These are phyloP conservation scores for Microthyrium microscopicum DNA, from an alignment of 2,329 filamentous ascomycete genomes.

Conservation along the genomic window DNA sequence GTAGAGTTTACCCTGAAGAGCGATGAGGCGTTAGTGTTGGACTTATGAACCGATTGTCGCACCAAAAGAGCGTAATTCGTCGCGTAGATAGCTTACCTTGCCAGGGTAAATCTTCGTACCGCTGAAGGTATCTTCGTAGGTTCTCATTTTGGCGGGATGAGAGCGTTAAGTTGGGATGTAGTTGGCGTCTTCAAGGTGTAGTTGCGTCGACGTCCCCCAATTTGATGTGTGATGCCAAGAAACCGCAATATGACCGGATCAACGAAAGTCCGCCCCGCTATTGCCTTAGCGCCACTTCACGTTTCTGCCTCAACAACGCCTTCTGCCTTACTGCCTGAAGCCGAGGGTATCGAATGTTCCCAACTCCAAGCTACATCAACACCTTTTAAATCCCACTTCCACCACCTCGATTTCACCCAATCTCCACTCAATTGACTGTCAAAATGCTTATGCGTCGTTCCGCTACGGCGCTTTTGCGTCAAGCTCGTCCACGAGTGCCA, in stretches of 20 bases:
- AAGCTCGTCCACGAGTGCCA: too few relatives aligned
- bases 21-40: slow-evolving; percentile 11
- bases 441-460: too few relatives aligned
- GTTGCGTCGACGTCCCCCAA: not conserved
- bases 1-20: slow-evolving; percentile 87
- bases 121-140: slow-evolving; percentile 65
- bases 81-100: slow-evolving; percentile 43
- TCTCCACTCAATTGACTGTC: too few relatives aligned
- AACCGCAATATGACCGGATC: not conserved
- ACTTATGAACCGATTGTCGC: slow-evolving; percentile 2
- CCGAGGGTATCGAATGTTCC: too few relatives aligned
- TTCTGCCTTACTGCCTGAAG: too few relatives aligned
- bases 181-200: not conserved
- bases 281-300: too few relatives aligned
- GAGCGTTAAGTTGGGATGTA: not conserved
- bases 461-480: too few relatives aligned
- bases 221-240: not conserved
- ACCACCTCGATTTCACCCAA: too few relatives aligned
- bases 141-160: slow-evolving; percentile 49
- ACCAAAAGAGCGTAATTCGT: not conserved
- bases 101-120: slow-evolving; percentile 66
- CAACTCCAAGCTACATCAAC: too few relatives aligned
- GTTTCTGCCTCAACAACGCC: too few relatives aligned
- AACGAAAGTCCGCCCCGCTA: too few relatives aligned
- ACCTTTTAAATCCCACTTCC: too few relatives aligned